Base-by-base conservation (phyloP, 352 stramenopile genomes). In the Globisporangium paroecandrum region DNA sequence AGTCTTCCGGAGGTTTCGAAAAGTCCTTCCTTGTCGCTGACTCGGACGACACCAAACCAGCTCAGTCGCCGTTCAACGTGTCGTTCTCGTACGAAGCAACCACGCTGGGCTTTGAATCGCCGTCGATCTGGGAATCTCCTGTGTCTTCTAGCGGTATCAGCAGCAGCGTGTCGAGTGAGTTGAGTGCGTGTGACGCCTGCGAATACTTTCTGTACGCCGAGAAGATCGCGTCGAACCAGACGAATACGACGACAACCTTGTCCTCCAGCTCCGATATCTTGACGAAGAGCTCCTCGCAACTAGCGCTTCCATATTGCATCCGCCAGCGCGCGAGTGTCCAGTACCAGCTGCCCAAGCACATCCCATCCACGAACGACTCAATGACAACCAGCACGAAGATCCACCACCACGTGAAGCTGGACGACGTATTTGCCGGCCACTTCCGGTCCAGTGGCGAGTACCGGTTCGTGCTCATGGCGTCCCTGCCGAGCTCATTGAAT, bases 391-490 rank as follows among this genome's bases (percentile, higher is more conserved):
- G 38, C 10, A 43, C 9, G 12, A 53, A 34, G 2, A 12, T 34
- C 6, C 64, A 61, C 18, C 58, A 64, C 57, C 43, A 61, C 10
- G 58, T 76, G n/a, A 72, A 68, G 12, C 46, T 78, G 5, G 64
- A 64, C 2, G 55, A 66, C 29, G 18, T 60, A 2, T 81, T 81
- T 55, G 75, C 67, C 15, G 75, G 79, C 47, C 41, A 69, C 56
- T 81, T 81, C 34, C 47, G 51, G 7, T 64, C 65, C 3, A 78
- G 64, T 6, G 72, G 75, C 25, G 62, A 73, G 54, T 81, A 81
- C 38, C 68, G 54, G 12, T 77, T 81, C 36, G 63, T 77, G 60
- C 59, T 81, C 12, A 32, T 81, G 32, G 75, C 65, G 13, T 75
- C 72, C 20, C 46, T 81, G 10, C 70, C 75, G 7, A 47, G 59